Conservation (phyloP, 768 basidiomycete species). For the Russula olivacea region DNA sequence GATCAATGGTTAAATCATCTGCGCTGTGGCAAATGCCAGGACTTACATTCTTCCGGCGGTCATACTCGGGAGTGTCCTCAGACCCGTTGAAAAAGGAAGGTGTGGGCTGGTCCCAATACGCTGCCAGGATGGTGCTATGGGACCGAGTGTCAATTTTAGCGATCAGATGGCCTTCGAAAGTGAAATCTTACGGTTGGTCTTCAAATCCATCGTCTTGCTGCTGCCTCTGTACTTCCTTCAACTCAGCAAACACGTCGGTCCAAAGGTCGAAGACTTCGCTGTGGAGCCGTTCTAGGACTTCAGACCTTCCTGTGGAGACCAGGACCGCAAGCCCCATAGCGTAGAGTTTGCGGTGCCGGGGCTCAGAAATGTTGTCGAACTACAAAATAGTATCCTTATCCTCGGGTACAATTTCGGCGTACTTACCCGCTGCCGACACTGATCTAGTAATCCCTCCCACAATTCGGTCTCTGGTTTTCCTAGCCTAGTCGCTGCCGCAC, state of each 20-base stretch:
- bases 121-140: slow-evolving; percentile 37
- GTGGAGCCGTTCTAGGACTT: slow-evolving; percentile 65
- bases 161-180: neutral
- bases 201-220: slow-evolving; percentile 28
- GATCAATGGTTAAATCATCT: neutral
- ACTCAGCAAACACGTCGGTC: slow-evolving; percentile 83
- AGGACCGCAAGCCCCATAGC: slow-evolving; percentile 79
- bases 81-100: slow-evolving; percentile 53
- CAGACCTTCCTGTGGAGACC: slow-evolving; percentile 65
- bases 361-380: slow-evolving; percentile 91
- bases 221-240: slow-evolving; percentile 55
- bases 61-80: slow-evolving; percentile 67
- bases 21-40: neutral
- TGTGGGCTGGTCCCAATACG: slow-evolving; percentile 71
- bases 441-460: slow-evolving; percentile 63
- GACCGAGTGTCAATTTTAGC: neutral
- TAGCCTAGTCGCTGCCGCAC: slow-evolving; percentile 48
- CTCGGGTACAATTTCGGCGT: neutral
- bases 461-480: slow-evolving; percentile 47
- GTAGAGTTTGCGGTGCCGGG: slow-evolving; percentile 73
- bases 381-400: slow-evolving; percentile 30
- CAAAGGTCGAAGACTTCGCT: slow-evolving; percentile 81
- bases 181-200: slow-evolving; percentile 10
- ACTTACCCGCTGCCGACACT: slow-evolving; percentile 77
- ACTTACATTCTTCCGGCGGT: slow-evolving; percentile 66